Conservation (phyloP, 257 asterid species). For the Buddleja alternifolia region DNA sequence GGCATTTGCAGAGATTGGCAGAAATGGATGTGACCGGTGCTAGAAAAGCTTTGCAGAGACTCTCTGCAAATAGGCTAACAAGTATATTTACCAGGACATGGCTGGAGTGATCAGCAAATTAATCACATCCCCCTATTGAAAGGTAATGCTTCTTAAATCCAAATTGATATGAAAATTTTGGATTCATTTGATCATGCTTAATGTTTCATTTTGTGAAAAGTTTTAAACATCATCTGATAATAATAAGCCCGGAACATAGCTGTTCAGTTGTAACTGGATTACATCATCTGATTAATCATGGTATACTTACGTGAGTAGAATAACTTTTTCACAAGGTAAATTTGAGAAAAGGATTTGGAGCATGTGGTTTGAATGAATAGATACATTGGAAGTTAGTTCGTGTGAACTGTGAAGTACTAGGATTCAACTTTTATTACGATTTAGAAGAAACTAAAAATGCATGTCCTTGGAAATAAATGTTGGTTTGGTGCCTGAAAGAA, state of each 20-base stretch:
- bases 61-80: slow-evolving; percentile 75
- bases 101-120: slow-evolving; percentile 57
- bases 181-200: slow-evolving; percentile 7
- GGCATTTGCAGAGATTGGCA: slow-evolving; percentile 70
- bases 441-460: slow-evolving; percentile 2
- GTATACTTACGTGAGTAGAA: slow-evolving; percentile 2
- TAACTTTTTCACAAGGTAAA: not conserved
- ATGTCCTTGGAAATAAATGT: slow-evolving; percentile 17
- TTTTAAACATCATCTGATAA: slow-evolving; percentile 1
- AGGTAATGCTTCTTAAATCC: slow-evolving; percentile 48
- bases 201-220: slow-evolving; percentile 1
- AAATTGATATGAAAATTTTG: not conserved
- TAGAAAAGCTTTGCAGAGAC: slow-evolving; percentile 85
- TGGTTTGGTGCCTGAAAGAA: not conserved
- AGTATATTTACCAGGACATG: slow-evolving; percentile 74
- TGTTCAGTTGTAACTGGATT: slow-evolving; percentile 1
- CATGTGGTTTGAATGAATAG: not conserved
- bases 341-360: not conserved
- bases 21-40: slow-evolving; percentile 81
- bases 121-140: slow-evolving; percentile 32
- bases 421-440: not conserved
- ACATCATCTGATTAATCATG: not conserved
- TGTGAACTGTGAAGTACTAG: not conserved
- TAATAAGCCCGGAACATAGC: not conserved
- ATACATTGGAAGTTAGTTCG: slow-evolving; percentile 6